Evolutionary conservation across 1,139 yeast genomes (phyloP).

Genomic region (Magnusiomyces paraingens): DNA sequence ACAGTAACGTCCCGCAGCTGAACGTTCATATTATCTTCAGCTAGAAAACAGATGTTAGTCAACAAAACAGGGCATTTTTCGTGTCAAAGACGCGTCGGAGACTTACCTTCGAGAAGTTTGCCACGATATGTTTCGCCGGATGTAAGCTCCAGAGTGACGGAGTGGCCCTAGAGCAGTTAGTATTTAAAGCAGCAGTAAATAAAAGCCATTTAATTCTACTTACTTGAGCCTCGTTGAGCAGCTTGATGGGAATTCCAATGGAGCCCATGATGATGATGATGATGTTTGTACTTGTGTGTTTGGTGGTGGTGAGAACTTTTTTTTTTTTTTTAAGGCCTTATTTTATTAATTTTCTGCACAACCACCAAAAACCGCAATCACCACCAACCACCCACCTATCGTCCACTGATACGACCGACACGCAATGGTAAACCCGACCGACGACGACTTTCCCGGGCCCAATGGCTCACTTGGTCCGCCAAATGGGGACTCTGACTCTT

Average conservation of each 20-base stretch:
- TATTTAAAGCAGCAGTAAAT: not conserved
- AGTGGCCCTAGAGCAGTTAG: constrained; percentile 55
- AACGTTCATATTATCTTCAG: constrained; percentile 89
- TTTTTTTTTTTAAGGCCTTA: not conserved
- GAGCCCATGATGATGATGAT: constrained; percentile 17
- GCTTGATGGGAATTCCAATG: constrained; percentile 77
- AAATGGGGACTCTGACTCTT: not conserved
- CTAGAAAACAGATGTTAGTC: constrained; percentile 16
- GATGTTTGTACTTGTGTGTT: not conserved
- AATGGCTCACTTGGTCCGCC: constrained; percentile 12
- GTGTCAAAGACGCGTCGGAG: not conserved
- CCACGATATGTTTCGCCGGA: constrained; percentile 89
- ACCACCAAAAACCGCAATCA: not conserved
- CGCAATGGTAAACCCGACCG: not conserved
- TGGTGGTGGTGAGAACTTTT: not conserved
- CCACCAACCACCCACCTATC: too few relatives aligned
- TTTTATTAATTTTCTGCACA: not conserved
- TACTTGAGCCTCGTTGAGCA: constrained; percentile 75
- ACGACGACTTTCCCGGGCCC: constrained; percentile 4
- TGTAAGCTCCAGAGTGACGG: constrained; percentile 72
- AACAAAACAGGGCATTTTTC: not conserved
- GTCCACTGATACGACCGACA: not conserved
- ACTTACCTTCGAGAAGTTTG: constrained; percentile 60
- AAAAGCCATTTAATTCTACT: constrained; percentile 18
- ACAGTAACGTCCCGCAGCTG: constrained; percentile 78